Base-by-base conservation (phyloP, 2,329 filamentous ascomycete species). In the Fusarium sp. region DNA sequence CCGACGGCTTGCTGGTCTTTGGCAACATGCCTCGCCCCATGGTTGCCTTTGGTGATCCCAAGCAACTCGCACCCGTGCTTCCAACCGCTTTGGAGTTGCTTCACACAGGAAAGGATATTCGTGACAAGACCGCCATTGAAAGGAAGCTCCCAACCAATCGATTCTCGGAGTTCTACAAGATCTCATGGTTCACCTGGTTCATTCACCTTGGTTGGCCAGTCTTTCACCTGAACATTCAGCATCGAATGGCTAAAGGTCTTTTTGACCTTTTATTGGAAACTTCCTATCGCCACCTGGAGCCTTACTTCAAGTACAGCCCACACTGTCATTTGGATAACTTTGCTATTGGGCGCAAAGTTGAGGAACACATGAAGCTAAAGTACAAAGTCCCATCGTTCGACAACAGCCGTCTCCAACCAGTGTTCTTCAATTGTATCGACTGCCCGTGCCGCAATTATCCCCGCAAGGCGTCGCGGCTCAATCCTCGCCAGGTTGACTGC, bases 141-240 rank as follows among this genome's bases (percentile, higher is more conserved):
- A 8, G n/a, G 3, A 33, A 13, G 4, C 13, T 39, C 13, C 24
- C 31, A 0, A 48, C 41, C 0, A 66, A 62, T 2, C 41, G 50
- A 0, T 67, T 67, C 1, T 26, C 37, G 2, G 6, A 5, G 0
- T 50, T 56, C 9, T 31, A 21, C 1, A 6, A 43, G 1, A 21
- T 66, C 4, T 66, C 62, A 0, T 66, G 62, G 57, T 37, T 62
- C 0, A 35, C 62, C 0, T 61, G 48, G 43, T 56, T 66, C 2
- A 43, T 60, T 4, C 37, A 52, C 2, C 48, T 66, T 0, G 56
- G 61, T 0, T 53, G 43, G 28, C 63, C 63, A 0, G 49, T 52
- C 0, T 48, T 66, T 13, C 43, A 61, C 1, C 29, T 66, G 1
- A 37, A 44, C 2, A 67, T 35, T 0, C 64, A 67, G 6, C 42